These are phyloP conservation scores for Saitoella complicata DNA, from an alignment of 805 yeast genomes.

Conservation along the genomic window DNA sequence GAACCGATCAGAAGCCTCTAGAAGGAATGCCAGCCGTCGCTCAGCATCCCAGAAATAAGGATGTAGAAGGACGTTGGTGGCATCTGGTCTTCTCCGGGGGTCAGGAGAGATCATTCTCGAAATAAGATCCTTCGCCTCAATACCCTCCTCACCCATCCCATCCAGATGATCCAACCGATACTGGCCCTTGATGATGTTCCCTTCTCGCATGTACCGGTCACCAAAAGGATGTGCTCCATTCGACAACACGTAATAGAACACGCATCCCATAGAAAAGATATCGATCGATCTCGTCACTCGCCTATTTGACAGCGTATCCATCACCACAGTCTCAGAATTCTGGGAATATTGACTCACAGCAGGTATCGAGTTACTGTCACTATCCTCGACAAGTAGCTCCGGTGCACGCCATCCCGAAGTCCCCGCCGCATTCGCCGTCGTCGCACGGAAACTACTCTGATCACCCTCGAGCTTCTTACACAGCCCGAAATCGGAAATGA, in stretches of 20 bases:
- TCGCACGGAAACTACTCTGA: slow-evolving; percentile 84
- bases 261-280: slow-evolving; percentile 88
- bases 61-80: slow-evolving; percentile 51
- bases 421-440: slow-evolving; percentile 86
- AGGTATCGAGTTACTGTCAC: slow-evolving; percentile 10
- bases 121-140: slow-evolving; percentile 62
- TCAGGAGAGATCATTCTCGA: slow-evolving; percentile 50
- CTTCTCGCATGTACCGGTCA: slow-evolving; percentile 74
- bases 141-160: slow-evolving; percentile 25
- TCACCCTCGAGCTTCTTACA: slow-evolving; percentile 85
- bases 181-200: slow-evolving; percentile 60
- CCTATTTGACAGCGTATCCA: slow-evolving; percentile 29
- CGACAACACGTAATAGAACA: slow-evolving; percentile 70
- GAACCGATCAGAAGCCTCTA: slow-evolving; percentile 79
- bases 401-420: slow-evolving; percentile 99
- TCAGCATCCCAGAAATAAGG: slow-evolving; percentile 75
- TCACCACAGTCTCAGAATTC: slow-evolving; percentile 22
- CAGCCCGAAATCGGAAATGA: slow-evolving; percentile 90
- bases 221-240: slow-evolving; percentile 91
- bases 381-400: slow-evolving; percentile 42
- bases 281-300: slow-evolving; percentile 80
- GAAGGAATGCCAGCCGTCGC: slow-evolving; percentile 64
- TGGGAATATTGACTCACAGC: slow-evolving; percentile 10
- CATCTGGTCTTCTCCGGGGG: slow-evolving; percentile 59
- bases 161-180: slow-evolving; percentile 36